These are phyloP conservation scores for Neophaeococcomyces aloes DNA, from an alignment of 2,329 filamentous ascomycete species.

Conservation along the genomic window DNA sequence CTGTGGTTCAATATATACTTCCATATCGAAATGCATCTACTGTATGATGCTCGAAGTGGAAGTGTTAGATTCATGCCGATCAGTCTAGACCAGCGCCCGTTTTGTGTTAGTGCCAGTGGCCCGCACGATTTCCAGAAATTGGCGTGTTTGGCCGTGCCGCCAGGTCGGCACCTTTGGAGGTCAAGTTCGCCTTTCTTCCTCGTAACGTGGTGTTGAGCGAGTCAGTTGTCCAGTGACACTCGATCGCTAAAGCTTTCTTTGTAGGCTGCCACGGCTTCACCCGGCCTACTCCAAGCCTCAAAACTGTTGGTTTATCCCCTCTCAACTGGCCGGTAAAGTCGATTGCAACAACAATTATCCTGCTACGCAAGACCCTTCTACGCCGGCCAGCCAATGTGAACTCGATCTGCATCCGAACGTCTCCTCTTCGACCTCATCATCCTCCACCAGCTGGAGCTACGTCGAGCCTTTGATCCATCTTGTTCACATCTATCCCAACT, in stretches of 20 bases:
- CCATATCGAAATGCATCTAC: no score
- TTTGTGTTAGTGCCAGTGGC: no score
- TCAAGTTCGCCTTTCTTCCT: no score
- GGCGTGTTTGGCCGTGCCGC: no score
- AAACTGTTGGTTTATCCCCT: slow-evolving; percentile 1
- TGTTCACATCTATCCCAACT: background rate
- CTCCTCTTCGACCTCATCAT: slow-evolving; percentile 6
- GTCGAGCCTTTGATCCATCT: slow-evolving; percentile 1
- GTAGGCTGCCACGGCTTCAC: background rate
- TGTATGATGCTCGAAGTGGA: no score
- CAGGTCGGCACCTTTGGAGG: no score
- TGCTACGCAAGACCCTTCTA: background rate
- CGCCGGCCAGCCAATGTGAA: background rate
- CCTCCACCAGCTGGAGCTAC: slow-evolving; percentile 1
- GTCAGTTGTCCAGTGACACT: background rate
- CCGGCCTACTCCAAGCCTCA: background rate
- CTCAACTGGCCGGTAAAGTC: background rate
- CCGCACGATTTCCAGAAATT: no score
- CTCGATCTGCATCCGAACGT: background rate
- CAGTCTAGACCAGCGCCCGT: no score
- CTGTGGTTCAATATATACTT: no score
- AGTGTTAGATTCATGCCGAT: no score
- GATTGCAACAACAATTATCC: background rate
- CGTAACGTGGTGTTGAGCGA: no score
- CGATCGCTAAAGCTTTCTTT: slow-evolving; percentile 7